Conservation (phyloP, 2,329 filamentous ascomycete species). For the Pyrenophora graminea region DNA sequence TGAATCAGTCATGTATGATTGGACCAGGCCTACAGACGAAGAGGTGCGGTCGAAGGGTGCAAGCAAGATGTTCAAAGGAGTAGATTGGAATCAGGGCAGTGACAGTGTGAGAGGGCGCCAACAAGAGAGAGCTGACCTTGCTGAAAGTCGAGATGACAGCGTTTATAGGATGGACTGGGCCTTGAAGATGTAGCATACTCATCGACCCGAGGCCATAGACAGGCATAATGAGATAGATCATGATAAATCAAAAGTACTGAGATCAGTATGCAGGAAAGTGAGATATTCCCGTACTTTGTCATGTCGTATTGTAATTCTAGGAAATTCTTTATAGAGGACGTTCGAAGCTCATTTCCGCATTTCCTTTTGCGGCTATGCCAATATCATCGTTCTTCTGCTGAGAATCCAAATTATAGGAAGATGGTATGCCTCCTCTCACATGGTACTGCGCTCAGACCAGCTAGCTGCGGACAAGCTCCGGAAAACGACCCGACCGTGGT, state of each 20-base stretch:
- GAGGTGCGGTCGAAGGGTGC: neutral
- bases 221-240: neutral
- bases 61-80: neutral
- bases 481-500: constrained; percentile 25
- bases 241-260: neutral
- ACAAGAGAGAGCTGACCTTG: too few relatives aligned
- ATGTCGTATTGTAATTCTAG: constrained; percentile 16
- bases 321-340: constrained; percentile 9
- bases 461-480: constrained; percentile 26
- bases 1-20: constrained; percentile 6
- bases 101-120: neutral
- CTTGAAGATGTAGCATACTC: neutral
- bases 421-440: constrained; percentile 15
- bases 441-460: constrained; percentile 31
- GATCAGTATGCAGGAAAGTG: constrained; percentile 10
- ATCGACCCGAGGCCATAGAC: neutral
- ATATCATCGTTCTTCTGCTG: constrained; percentile 10
- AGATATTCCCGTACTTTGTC: constrained; percentile 15
- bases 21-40: constrained; percentile 5
- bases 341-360: constrained; percentile 5
- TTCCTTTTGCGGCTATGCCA: constrained; percentile 7
- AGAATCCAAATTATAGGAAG: constrained; percentile 20
- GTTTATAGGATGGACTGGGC: constrained; percentile 4
- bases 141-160: neutral
- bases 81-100: neutral